Percentiles rank a stretch among this genome's conserved stretches.
These are phyloP conservation scores for Umbelopsis sp. DNA, from an alignment of 192 early-diverging fungal genomes.

Conservation along the genomic window DNA sequence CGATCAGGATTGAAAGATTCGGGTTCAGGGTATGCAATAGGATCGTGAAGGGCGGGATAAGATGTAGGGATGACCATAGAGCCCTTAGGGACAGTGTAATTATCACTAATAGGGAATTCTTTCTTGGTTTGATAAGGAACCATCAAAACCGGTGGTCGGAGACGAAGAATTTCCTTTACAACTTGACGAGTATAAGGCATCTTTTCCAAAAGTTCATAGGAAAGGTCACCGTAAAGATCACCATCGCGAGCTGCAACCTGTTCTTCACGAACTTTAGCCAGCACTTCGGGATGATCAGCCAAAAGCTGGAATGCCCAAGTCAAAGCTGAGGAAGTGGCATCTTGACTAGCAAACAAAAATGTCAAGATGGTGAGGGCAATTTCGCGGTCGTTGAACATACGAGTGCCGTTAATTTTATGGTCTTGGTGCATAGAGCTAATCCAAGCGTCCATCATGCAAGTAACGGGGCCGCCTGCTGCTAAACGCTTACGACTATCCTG, in stretches of 20 bases:
- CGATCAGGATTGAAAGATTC: conserved; percentile 43
- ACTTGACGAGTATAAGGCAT: conserved; percentile 41
- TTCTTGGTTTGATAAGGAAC: conserved; percentile 41
- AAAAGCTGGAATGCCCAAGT: conserved; percentile 50
- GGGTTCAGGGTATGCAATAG: conserved; percentile 40
- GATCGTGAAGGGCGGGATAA: conserved; percentile 46
- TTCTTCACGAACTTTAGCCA: conserved; percentile 41
- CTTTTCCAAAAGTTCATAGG: conserved; percentile 38
- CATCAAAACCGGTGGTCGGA: conserved; percentile 47
- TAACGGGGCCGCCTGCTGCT: conserved; percentile 27
- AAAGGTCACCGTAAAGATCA: conserved; percentile 16
- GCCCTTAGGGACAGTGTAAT: conserved; percentile 43
- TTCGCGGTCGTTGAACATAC: conserved; percentile 43
- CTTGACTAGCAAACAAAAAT: conserved; percentile 49
- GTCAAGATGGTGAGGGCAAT: conserved; percentile 47
- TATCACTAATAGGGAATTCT: conserved; percentile 34
- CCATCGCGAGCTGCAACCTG: conserved; percentile 33
- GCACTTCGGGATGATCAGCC: conserved; percentile 48
- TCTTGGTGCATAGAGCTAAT: conserved; percentile 36
- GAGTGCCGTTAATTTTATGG: conserved; percentile 21
- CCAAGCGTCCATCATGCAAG: conserved; percentile 48
- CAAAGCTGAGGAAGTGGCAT: conserved; percentile 49
- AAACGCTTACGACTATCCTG: conserved; percentile 38
- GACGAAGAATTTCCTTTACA: conserved; percentile 42
- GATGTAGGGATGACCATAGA: conserved; percentile 47